Evolutionary conservation across 768 basidiomycete genomes (phyloP).

Genomic region (Amanita exitialis): DNA sequence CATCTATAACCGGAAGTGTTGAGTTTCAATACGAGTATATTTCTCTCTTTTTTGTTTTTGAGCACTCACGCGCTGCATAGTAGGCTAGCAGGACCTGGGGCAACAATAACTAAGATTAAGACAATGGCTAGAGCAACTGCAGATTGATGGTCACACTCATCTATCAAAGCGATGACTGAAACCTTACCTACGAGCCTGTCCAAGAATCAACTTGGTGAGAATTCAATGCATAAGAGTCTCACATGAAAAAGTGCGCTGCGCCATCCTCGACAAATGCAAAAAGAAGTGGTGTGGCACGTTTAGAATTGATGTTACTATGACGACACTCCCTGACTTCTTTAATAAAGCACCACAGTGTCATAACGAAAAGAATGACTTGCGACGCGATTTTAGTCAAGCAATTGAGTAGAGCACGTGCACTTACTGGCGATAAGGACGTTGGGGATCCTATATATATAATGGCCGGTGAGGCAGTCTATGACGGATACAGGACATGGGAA

Average conservation of each 20-base stretch:
- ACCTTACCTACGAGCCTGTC: not conserved
- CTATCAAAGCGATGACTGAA: too few species aligned
- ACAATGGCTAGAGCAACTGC: too few species aligned
- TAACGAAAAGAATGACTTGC: not conserved
- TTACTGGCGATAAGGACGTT: not conserved
- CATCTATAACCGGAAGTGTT: not conserved
- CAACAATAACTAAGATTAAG: not conserved
- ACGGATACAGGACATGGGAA: too few species aligned
- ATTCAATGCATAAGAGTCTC: not conserved
- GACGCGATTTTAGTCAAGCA: not conserved
- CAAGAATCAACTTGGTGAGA: not conserved
- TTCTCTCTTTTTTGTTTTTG: too few species aligned
- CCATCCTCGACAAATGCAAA: not conserved
- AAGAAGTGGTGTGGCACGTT: not conserved
- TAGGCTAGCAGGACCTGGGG: not conserved
- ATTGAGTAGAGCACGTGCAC: not conserved
- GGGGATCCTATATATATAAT: not conserved
- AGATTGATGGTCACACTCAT: too few species aligned
- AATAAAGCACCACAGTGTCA: not conserved
- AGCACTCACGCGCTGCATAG: not conserved
- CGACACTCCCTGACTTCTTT: not conserved
- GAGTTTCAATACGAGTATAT: too few species aligned
- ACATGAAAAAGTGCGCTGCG: not conserved
- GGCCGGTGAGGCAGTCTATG: not conserved
- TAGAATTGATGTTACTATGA: not conserved